These are phyloP conservation scores for Pyrenophora tritici-repentis DNA, from an alignment of 2,329 filamentous ascomycete species.

Conservation along the genomic window DNA sequence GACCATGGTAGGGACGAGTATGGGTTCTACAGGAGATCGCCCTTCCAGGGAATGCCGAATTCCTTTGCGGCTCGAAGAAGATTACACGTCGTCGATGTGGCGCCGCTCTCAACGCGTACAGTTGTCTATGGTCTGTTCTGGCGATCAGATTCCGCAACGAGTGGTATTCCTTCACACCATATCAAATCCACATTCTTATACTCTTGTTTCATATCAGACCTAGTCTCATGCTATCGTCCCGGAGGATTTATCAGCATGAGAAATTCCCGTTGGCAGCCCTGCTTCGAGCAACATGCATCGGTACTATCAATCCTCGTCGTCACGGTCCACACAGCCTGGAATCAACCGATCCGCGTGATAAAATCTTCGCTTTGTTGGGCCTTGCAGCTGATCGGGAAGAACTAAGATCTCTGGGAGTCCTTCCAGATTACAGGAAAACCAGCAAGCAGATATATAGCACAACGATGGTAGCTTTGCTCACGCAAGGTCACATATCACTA, in stretches of 20 bases:
- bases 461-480: background rate
- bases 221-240: background rate
- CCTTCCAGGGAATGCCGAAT: constrained; percentile 9
- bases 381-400: constrained; percentile 20
- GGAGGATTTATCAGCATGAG: background rate
- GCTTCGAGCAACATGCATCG: background rate
- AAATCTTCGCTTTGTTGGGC: constrained; percentile 21
- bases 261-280: background rate
- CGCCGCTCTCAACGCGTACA: background rate
- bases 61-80: constrained; percentile 15
- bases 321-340: constrained; percentile 10
- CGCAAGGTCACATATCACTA: background rate
- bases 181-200: background rate
- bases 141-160: background rate
- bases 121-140: background rate
- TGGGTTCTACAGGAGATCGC: constrained; percentile 26
- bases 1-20: constrained; percentile 21
- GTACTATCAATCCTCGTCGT: background rate
- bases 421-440: constrained; percentile 9
- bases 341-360: constrained; percentile 20
- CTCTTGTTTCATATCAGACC: background rate
- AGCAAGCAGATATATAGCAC: background rate
- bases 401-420: constrained; percentile 4
- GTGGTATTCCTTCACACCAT: background rate
- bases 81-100: background rate